Percentiles rank a stretch among this genome's conserved stretches.
These are phyloP conservation scores for Sophora flavescens DNA, from an alignment of 306 rosid species.

Conservation along the genomic window DNA sequence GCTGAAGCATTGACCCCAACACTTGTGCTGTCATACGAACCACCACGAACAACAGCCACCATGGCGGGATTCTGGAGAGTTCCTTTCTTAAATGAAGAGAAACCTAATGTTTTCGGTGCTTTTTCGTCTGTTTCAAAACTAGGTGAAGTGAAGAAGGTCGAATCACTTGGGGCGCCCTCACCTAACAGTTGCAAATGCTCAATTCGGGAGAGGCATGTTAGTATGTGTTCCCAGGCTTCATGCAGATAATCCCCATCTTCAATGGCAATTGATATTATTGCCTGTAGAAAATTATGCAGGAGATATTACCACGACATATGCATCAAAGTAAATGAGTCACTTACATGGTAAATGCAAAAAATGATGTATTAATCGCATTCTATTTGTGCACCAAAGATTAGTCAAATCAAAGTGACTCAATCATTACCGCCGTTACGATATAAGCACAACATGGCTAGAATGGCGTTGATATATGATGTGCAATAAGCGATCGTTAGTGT, in stretches of 20 bases:
- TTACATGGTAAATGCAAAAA: slow-evolving; percentile 20
- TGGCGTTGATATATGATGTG: slow-evolving; percentile 16
- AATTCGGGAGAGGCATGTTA: slow-evolving; percentile 96
- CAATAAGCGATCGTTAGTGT: slow-evolving; percentile 5
- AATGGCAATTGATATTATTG: slow-evolving; percentile 91
- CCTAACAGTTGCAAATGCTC: slow-evolving; percentile 97
- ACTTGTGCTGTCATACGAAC: slow-evolving; percentile 95
- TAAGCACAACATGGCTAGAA: slow-evolving; percentile 28
- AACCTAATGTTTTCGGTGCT: slow-evolving; percentile 61
- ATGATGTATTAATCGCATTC: slow-evolving; percentile 31
- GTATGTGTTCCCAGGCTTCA: slow-evolving; percentile 99
- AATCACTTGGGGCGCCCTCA: slow-evolving; percentile 97
- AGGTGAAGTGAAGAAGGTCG: slow-evolving; percentile 80
- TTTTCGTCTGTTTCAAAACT: slow-evolving; percentile 80
- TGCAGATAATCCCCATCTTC: slow-evolving; percentile 96
- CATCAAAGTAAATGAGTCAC: slow-evolving; percentile 44
- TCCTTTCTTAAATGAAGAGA: slow-evolving; percentile 86
- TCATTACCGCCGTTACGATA: slow-evolving; percentile 26
- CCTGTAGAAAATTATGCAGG: slow-evolving; percentile 58
- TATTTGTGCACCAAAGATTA: slow-evolving; percentile 31
- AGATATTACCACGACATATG: slow-evolving; percentile 36
- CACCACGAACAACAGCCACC: slow-evolving; percentile 96
- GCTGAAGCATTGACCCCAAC: slow-evolving; percentile 76
- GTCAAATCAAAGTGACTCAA: slow-evolving; percentile 33
- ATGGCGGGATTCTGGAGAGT: slow-evolving; percentile 92